Evolutionary conservation across 2,329 filamentous ascomycete genomes (phyloP).

Genomic region (Pestalotiopsis sp.): DNA sequence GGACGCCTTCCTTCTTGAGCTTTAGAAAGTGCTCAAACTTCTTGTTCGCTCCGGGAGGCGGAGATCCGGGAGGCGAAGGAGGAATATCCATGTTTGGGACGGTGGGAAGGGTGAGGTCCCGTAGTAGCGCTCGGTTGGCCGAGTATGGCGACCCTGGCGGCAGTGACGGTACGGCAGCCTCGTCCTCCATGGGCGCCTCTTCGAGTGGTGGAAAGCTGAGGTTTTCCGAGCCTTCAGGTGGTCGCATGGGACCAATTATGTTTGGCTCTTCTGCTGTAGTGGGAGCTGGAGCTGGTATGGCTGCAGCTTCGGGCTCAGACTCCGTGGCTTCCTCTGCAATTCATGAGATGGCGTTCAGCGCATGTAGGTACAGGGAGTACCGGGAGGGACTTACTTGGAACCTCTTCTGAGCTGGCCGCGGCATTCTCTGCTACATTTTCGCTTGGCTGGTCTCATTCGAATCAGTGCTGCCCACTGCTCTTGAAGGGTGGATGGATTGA

Average conservation of each 20-base stretch:
- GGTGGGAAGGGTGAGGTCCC: constrained; percentile 73
- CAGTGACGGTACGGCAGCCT: constrained; percentile 31
- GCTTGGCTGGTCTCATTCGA: constrained; percentile 33
- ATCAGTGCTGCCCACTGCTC: constrained; percentile 34
- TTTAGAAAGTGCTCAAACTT: constrained; percentile 76
- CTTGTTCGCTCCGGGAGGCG: constrained; percentile 53
- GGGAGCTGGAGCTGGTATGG: constrained; percentile 14
- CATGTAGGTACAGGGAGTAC: neutral
- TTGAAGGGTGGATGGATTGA: constrained; percentile 13
- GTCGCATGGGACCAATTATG: constrained; percentile 33
- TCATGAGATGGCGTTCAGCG: neutral
- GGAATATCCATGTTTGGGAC: constrained; percentile 76
- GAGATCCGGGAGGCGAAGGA: constrained; percentile 68
- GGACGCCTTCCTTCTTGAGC: constrained; percentile 75
- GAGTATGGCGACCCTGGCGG: constrained; percentile 69
- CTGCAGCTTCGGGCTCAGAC: neutral
- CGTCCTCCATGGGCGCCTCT: constrained; percentile 29
- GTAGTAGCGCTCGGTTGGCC: constrained; percentile 63
- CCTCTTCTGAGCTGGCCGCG: constrained; percentile 17
- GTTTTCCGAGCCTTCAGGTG: constrained; percentile 20
- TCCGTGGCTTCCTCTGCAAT: constrained; percentile 16
- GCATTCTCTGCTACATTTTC: constrained; percentile 22
- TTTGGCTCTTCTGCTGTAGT: constrained; percentile 17
- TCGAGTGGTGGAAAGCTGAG: constrained; percentile 33
- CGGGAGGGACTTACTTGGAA: constrained; percentile 23